These are phyloP conservation scores for Xylaria sp. DNA, from an alignment of 2,329 filamentous ascomycete genomes.

Conservation along the genomic window DNA sequence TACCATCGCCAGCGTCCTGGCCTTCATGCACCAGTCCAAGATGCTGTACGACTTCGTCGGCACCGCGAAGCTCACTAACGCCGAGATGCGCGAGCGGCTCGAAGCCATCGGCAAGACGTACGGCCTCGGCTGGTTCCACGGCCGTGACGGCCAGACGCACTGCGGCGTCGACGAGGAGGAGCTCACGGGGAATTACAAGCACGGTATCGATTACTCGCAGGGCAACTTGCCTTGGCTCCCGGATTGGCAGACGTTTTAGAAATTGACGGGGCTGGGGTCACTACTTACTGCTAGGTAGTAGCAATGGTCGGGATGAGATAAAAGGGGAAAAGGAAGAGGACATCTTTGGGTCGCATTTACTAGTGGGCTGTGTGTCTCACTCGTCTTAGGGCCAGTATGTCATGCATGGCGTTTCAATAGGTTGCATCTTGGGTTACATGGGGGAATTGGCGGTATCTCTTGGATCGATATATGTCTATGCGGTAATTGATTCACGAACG, in stretches of 20 bases:
- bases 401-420: slow-evolving; percentile 29
- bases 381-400: not conserved
- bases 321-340: not conserved
- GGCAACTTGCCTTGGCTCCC: slow-evolving; percentile 64
- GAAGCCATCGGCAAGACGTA: slow-evolving; percentile 73
- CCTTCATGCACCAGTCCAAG: slow-evolving; percentile 82
- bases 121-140: slow-evolving; percentile 80
- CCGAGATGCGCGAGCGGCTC: slow-evolving; percentile 71
- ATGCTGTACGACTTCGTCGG: slow-evolving; percentile 82
- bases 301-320: not conserved
- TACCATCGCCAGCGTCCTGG: slow-evolving; percentile 79
- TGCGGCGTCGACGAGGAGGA: slow-evolving; percentile 83
- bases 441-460: slow-evolving; percentile 7
- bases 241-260: slow-evolving; percentile 53
- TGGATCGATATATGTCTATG: slow-evolving; percentile 10
- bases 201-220: slow-evolving; percentile 64
- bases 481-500: slow-evolving; percentile 20
- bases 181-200: slow-evolving; percentile 72
- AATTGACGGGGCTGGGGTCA: not conserved
- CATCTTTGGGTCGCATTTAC: not conserved
- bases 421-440: slow-evolving; percentile 8
- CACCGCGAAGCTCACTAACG: slow-evolving; percentile 71
- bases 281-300: not conserved
- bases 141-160: slow-evolving; percentile 77
- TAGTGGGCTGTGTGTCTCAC: slow-evolving; percentile 4